Evolutionary conservation across 1,284 basidiomycete genomes (phyloP), one percentile per base, ranked within the genome.

Genomic region (Volvariella volvacea): DNA sequence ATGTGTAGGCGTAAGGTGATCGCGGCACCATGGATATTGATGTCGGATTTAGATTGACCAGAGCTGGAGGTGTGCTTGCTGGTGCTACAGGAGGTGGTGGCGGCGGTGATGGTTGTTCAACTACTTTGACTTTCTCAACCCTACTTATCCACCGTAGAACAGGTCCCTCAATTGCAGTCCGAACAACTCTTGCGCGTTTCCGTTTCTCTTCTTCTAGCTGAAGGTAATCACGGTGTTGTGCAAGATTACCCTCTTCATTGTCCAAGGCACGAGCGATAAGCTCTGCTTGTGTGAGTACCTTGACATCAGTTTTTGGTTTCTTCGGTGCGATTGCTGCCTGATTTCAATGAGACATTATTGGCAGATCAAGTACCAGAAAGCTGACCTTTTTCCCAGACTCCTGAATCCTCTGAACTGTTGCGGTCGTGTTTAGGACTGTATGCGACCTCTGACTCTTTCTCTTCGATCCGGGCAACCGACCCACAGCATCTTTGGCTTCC

Each of bases 241-340:
- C 71, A 17, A 83, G 78, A 55, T 93, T 93, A 3, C 81, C 80
- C 62, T 92, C 88, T 58, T 92, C 90, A 41, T 82, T 87, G 55
- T 91, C 88, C 8, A 92, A 73, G 0, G 90, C 90, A 12, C 79
- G 80, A 1, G 80, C 78, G 43, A 93, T 86, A 3, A 92, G 73
- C 52, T 91, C 85, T 17, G 77, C 85, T 55, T 93, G 91, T 0
- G 88, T 88, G 30, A 77, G 74, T 2, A 64, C 58, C 19, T 68
- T 74, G 10, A 63, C 66, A 43, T 67, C 67, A 3, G 65, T 63
- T 55, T 79, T 83, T 4, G 61, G 54, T 53, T 80, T 82, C 61
- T 80, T 87, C 0, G 80, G 76, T 12, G 12, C 12, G 19, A 76
- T 61, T 0, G 74, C 57, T 2, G 80, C 79, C 83, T 81, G 50